Evolutionary conservation across 208 protist species (phyloP), one percentile per base, ranked within the genome.

Genomic region (Perkinsela sp.): DNA sequence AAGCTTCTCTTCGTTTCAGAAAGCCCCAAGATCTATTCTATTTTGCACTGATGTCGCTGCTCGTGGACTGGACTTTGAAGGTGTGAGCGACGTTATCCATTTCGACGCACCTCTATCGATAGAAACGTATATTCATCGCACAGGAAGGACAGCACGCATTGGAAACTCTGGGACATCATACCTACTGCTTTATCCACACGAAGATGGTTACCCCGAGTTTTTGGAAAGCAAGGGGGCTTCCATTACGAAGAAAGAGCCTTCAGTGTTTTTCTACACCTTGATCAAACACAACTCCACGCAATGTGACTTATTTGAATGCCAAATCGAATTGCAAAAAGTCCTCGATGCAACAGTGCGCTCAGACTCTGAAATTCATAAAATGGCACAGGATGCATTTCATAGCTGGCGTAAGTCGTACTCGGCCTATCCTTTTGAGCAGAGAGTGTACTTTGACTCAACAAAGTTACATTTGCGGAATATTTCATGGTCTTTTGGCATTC

Each of bases 51-150:
- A 88, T 69, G 85, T 92, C 6, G 89, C 89, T 13, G 90, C 93
- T 1, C 86, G 93, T 71, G 93, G 93, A 29, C 76, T 96, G 31
- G 93, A 98, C 76, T 88, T 98, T 30, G 91, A 93, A 28, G 75
- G 80, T 30, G 90, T 98, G 28, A 81, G 91, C 72, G 96, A 90
- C 90, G 97, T 98, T 78, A 76, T 97, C 30, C 95, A 98, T 80
- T 97, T 94, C 74, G 94, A 98, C 76, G 91, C 94, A 13, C 95
- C 94, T 32, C 78, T 87, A 6, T 89, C 96, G 48, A 83, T 87
- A 48, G 92, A 83, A 15, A 90, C 96, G 77, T 97, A 97, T 75
- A 83, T 97, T 31, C 94, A 97, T 73, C 82, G 93, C 48, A 90
- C 95, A 69, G 94, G 94, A 6, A 81, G 94, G 70, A 97, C 94